Base-by-base conservation (phyloP, 139 green algal genomes). In the Chlorella sp. region DNA sequence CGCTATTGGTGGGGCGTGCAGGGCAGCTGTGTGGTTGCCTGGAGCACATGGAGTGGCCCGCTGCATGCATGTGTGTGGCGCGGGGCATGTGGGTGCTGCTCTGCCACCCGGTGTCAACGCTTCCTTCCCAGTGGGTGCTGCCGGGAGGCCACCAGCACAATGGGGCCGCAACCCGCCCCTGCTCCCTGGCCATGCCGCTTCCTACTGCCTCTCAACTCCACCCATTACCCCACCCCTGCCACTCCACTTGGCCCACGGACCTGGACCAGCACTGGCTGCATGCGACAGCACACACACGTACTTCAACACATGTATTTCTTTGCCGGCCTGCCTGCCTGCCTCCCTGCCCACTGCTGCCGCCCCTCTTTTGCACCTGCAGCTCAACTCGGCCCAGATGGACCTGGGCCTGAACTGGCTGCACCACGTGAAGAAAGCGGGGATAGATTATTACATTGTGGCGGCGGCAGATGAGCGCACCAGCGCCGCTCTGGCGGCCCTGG, bases 401-500 rank as follows among this genome's bases (percentile, higher is more conserved):
- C 80, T 90, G 42, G 76, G 71, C 30, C 2, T 39, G 15, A 90
- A 90, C 86, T 90, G 86, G 86, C 53, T 90, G 75, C 36, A 85
- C 26, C 57, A 78, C 57, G 53, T 90, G 57, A 36, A 79, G 57
- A 32, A 42, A 24, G 57, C 76, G 26, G 76, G 57, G 14, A 78
- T 90, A 3, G 26, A 18, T 14, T 85, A 90, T 36, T 83, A 69
- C 12, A 21, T 90, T 22, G 36, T 85, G 2, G 86, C 61, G 5
- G 86, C 86, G 11, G n/a, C 75, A 0, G 86, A 85, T 81, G 83
- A 21, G 37, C 12, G 0, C 28, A 84, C 79, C 3, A 66, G 40
- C 1, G 40, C 48, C 11, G 48, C 48, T 40, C 79, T 78, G 60
- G 39, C 32, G 83, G 36, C 66, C 1, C 22, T 28, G 18, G 71